These are phyloP conservation scores for Macrocybe gigantea DNA, from an alignment of 768 basidiomycete species.

Conservation along the genomic window DNA sequence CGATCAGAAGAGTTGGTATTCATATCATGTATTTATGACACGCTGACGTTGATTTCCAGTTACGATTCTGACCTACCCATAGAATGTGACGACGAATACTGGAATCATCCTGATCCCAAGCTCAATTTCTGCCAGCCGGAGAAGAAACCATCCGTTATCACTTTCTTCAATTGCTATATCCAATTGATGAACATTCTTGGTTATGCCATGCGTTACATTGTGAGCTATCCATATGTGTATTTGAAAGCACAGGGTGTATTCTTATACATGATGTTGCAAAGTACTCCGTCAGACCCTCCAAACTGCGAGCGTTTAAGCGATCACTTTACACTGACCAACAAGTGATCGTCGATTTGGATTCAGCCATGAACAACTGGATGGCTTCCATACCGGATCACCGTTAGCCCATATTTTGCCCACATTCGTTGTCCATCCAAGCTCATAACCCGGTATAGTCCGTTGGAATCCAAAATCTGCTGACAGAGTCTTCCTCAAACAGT, in stretches of 20 bases:
- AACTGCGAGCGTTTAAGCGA: conserved; percentile 39
- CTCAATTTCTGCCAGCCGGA: conserved; percentile 59
- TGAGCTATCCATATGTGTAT: conserved; percentile 17
- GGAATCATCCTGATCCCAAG: conserved; percentile 46
- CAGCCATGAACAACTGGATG: conserved; percentile 74
- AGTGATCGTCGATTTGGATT: conserved; percentile 68
- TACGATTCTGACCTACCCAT: conserved; percentile 67
- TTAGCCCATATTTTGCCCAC: conserved; percentile 10
- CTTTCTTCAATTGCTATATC: conserved; percentile 51
- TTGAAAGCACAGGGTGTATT: neutral
- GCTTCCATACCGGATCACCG: conserved; percentile 59
- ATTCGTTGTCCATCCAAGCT: too few relatives aligned
- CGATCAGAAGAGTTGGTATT: conserved; percentile 67
- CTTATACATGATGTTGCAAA: conserved; percentile 14
- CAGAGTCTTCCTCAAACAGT: too few relatives aligned
- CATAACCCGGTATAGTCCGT: too few relatives aligned
- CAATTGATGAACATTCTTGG: conserved; percentile 57
- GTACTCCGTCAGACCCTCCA: conserved; percentile 71
- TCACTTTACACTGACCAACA: conserved; percentile 50
- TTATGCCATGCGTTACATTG: conserved; percentile 54
- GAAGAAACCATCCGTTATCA: conserved; percentile 45
- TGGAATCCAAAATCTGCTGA: too few relatives aligned
- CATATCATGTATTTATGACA: neutral
- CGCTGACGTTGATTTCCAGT: conserved; percentile 24
- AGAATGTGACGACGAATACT: conserved; percentile 64